Evolutionary conservation across 202 grass and related monocot genomes (phyloP).

Genomic region (Dendrocalamus latiflorus): DNA sequence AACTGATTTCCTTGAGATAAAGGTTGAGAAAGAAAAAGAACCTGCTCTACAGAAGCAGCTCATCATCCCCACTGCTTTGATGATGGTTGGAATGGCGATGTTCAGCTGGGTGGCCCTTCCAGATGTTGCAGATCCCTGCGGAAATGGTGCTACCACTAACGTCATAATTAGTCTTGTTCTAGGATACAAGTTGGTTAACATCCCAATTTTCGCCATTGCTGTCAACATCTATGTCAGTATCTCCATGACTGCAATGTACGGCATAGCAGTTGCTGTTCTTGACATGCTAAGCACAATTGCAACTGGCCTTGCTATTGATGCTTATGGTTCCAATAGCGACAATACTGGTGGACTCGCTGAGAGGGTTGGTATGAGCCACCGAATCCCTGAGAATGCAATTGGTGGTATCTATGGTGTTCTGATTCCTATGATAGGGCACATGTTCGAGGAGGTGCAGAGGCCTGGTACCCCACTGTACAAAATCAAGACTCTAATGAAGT

Average conservation of each 20-base stretch:
- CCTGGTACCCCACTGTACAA: no score
- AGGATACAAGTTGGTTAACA: no score
- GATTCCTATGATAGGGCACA: no score
- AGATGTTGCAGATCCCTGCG: no score
- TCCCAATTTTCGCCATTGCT: conserved; percentile 92
- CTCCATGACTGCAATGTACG: conserved; percentile 86
- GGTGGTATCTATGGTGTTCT: no score
- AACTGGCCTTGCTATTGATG: conserved; percentile 85
- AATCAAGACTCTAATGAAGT: no score
- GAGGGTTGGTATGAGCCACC: conserved; percentile 96
- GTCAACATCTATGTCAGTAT: conserved; percentile 92
- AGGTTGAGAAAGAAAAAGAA: conserved; percentile 77
- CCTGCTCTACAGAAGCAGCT: conserved; percentile 89
- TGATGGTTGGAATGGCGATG: conserved; percentile 76
- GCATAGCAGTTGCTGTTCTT: conserved; percentile 87
- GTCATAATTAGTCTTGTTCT: no score
- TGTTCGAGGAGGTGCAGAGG: no score
- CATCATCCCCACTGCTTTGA: conserved; percentile 76
- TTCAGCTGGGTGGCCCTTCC: conserved; percentile 83
- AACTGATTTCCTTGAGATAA: conserved; percentile 85
- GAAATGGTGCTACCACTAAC: no score
- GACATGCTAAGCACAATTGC: conserved; percentile 96
- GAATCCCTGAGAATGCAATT: conserved; percentile 94
- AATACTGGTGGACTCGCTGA: conserved; percentile 97
- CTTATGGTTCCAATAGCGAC: conserved; percentile 95